Conservation (phyloP, 495 filamentous ascomycete genomes). For the Daldinia bambusicola region DNA sequence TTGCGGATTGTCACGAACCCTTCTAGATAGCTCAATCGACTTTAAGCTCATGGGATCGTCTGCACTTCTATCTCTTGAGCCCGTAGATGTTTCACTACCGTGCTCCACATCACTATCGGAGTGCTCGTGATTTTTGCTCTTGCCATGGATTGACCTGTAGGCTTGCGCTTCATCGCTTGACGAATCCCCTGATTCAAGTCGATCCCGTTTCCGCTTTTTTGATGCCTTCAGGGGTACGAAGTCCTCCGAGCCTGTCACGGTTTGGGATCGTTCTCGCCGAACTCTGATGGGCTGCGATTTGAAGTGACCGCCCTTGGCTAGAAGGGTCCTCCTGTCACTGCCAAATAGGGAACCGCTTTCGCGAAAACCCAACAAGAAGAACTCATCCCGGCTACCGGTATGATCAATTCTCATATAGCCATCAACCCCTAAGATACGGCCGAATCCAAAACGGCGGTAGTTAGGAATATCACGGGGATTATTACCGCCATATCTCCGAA, state of each 20-base stretch:
- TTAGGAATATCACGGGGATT: constrained; percentile 54
- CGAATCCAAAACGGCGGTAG: constrained; percentile 55
- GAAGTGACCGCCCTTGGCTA: constrained; percentile 41
- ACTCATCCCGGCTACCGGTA: constrained; percentile 50
- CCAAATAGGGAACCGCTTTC: constrained; percentile 51
- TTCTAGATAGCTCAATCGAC: constrained; percentile 67
- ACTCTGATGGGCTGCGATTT: constrained; percentile 47
- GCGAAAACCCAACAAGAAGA: constrained; percentile 44
- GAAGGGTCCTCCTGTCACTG: constrained; percentile 51
- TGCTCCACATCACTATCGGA: constrained; percentile 64
- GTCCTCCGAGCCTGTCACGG: constrained; percentile 45
- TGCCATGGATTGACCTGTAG: constrained; percentile 78
- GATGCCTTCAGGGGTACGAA: constrained; percentile 51
- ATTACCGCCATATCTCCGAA: constrained; percentile 55
- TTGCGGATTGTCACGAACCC: constrained; percentile 69
- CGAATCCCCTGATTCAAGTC: constrained; percentile 31
- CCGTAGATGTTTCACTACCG: constrained; percentile 58
- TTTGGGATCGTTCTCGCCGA: constrained; percentile 32
- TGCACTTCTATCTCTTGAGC: constrained; percentile 25
- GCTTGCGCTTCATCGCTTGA: constrained; percentile 63
- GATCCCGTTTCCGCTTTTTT: constrained; percentile 55
- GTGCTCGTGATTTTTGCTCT: constrained; percentile 58
- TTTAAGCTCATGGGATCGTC: constrained; percentile 57
- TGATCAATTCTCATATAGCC: constrained; percentile 52
- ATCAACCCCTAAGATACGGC: constrained; percentile 53